Percentiles rank a stretch among this genome's conserved stretches.
Evolutionary conservation across 768 basidiomycete species (phyloP).

Genomic region (Pisolithus tinctorius): DNA sequence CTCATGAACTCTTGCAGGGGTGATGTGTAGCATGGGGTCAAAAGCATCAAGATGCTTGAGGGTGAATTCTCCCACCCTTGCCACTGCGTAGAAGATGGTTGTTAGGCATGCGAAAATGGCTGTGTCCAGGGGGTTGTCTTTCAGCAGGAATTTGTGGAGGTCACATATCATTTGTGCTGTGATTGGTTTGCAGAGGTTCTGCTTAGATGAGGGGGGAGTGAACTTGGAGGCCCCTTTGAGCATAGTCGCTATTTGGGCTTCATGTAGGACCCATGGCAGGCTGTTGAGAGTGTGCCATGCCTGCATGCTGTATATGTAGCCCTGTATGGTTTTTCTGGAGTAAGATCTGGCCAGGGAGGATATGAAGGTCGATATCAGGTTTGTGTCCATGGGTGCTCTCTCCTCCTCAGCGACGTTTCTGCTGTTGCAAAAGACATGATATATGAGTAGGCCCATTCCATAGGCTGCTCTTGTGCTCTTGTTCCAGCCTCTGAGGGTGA

Average conservation of each 20-base stretch:
- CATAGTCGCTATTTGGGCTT: no score
- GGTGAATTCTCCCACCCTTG: constrained; percentile 22
- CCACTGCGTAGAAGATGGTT: constrained; percentile 14
- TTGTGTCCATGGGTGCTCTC: constrained; percentile 1
- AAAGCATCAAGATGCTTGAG: constrained; percentile 10
- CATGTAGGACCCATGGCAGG: no score
- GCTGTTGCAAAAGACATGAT: constrained; percentile 36
- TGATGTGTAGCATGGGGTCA: constrained; percentile 11
- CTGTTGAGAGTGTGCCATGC: constrained; percentile 19
- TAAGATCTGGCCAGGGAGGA: constrained; percentile 3
- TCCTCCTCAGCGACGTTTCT: constrained; percentile 7
- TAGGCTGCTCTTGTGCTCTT: constrained; percentile 28
- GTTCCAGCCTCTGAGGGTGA: constrained; percentile 19
- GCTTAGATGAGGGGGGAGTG: no score
- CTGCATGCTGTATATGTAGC: constrained; percentile 10
- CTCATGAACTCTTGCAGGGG: neutral
- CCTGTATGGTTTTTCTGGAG: constrained; percentile 3
- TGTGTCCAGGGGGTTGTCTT: no score
- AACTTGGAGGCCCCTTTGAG: no score
- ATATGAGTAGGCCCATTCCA: constrained; percentile 32
- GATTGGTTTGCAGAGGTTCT: no score
- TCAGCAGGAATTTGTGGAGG: no score
- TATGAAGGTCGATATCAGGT: neutral
- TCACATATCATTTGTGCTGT: no score
- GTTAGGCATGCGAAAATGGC: constrained; percentile 21